phyloP scores from a whole-genome alignment of 2,329 filamentous ascomycete species.

The Ceratocystis papillata region DNA sequence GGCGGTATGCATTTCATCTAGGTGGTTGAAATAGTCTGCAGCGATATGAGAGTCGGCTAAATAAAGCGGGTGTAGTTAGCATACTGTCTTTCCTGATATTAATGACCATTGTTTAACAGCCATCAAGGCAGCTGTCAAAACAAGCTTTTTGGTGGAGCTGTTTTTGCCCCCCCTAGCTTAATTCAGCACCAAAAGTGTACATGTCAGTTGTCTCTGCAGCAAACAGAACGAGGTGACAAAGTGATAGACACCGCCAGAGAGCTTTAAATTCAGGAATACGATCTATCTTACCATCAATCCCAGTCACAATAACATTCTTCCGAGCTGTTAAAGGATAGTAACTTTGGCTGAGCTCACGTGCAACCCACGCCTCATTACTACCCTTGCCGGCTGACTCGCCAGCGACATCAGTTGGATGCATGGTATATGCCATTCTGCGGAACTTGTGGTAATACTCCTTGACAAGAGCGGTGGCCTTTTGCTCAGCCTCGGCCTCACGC shows the following conservation, averaged over 20 bases:
- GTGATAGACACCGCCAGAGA: background rate
- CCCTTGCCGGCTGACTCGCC: conserved; percentile 63
- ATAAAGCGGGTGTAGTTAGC: conserved; percentile 21
- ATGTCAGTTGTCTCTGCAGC: background rate
- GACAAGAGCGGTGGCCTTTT: conserved; percentile 53
- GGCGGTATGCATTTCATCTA: conserved; percentile 52
- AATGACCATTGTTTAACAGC: background rate
- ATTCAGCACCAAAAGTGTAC: background rate
- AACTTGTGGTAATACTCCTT: conserved; percentile 54
- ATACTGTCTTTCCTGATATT: background rate
- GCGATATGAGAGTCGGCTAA: conserved; percentile 61
- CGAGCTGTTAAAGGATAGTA: conserved; percentile 41
- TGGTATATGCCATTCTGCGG: conserved; percentile 53
- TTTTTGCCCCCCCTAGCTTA: background rate
- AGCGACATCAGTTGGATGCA: conserved; percentile 55
- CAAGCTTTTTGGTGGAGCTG: background rate
- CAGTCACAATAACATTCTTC: conserved; percentile 56
- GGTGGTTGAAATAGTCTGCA: conserved; percentile 54
- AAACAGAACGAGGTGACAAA: background rate
- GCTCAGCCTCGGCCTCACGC: conserved; percentile 49
- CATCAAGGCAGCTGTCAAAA: background rate
- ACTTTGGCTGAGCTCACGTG: conserved; percentile 52
- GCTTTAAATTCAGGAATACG: background rate
- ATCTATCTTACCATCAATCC: conserved; percentile 54
- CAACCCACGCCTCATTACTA: conserved; percentile 63